Evolutionary conservation across 1,139 yeast genomes (phyloP), one percentile per base, ranked within the genome.

Genomic region (Geotrichum macrosporum): DNA sequence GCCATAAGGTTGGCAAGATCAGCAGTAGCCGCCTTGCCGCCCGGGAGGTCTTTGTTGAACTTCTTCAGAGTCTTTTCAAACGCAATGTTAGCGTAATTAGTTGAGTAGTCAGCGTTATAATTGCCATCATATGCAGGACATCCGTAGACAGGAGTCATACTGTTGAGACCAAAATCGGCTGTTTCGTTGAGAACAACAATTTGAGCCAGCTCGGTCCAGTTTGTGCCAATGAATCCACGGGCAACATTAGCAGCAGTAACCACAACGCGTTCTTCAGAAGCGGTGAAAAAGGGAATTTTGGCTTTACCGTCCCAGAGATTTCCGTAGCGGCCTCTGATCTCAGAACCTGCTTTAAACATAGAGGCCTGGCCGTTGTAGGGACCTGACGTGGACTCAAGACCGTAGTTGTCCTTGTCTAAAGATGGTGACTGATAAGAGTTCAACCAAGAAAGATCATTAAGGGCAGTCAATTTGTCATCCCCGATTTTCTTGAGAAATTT

Each of bases 1-100:
- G 64, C 63, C 62, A 80, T 70, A 50, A 80, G 61, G 38, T 62
- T 57, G 38, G 59, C 58, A 37, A 77, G 69, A 55, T 80, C 82
- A 9, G 54, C 45, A 4, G 62, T 54, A 4, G 73, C 68, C 36
- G 73, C 55, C 55, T 72, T 67, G 46, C 74, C 67, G 1, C 74
- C 77, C 4, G 71, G 71, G 54, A 74, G 67, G 46, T 68, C 66
- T 4, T 45, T 46, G 49, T 67, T 68, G 47, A 74, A 58, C 42
- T 76, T 32, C 15, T 47, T 40, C 8, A 39, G 65, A 12, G 55
- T 54, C 4, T 74, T 70, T 19, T 76, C 73, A 3, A 56, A 52
- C 57, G 59, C 30, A 65, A 48, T 50, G 52, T 55, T 41, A 16
- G 53, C 57, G 46, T 60, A 56, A 35, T 35, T 36, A 34, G 21